Percentiles rank a stretch among this genome's conserved stretches.
Evolutionary conservation across 2,329 filamentous ascomycete species (phyloP).

Genomic region (Cytospora mali): DNA sequence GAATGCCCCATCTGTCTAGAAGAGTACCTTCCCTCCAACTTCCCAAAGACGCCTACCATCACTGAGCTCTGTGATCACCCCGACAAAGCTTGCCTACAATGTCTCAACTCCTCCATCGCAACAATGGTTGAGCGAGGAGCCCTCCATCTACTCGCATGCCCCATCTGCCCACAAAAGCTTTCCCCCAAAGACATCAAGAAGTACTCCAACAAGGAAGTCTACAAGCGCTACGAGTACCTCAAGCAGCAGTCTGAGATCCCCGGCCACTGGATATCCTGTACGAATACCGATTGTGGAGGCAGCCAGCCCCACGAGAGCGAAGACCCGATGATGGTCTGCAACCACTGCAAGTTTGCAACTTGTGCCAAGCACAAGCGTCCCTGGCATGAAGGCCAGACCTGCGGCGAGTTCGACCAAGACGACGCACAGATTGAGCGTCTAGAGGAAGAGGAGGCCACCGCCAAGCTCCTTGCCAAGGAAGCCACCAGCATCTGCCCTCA

Average conservation of each 20-base stretch:
- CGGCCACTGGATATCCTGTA: conserved; percentile 27
- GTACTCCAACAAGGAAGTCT: conserved; percentile 12
- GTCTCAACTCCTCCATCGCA: conserved; percentile 24
- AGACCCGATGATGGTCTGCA: conserved; percentile 22
- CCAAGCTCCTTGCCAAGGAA: conserved; percentile 21
- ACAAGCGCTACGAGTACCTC: conserved; percentile 21
- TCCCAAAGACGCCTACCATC: conserved; percentile 12
- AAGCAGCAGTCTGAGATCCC: conserved; percentile 25
- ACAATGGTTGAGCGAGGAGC: conserved; percentile 20
- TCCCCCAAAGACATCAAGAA: conserved; percentile 10
- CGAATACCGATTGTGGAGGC: conserved; percentile 19
- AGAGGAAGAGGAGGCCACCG: conserved; percentile 27
- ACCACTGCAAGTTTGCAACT: conserved; percentile 17
- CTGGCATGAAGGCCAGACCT: conserved; percentile 25
- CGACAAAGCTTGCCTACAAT: conserved; percentile 25
- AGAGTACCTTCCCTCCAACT: conserved; percentile 18
- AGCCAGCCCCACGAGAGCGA: conserved; percentile 21
- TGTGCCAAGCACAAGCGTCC: conserved; percentile 26
- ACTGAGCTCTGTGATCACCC: conserved; percentile 23
- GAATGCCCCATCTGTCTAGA: conserved; percentile 26
- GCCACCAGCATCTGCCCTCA: conserved; percentile 25
- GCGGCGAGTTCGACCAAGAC: conserved; percentile 22
- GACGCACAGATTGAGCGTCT: conserved; percentile 25
- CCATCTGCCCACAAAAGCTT: conserved; percentile 25
- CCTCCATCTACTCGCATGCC: conserved; percentile 23